Percentiles rank a stretch among this genome's conserved stretches.
Conservation (phyloP, 176 grass and related monocot genomes). For the Oryza glumipatula region DNA sequence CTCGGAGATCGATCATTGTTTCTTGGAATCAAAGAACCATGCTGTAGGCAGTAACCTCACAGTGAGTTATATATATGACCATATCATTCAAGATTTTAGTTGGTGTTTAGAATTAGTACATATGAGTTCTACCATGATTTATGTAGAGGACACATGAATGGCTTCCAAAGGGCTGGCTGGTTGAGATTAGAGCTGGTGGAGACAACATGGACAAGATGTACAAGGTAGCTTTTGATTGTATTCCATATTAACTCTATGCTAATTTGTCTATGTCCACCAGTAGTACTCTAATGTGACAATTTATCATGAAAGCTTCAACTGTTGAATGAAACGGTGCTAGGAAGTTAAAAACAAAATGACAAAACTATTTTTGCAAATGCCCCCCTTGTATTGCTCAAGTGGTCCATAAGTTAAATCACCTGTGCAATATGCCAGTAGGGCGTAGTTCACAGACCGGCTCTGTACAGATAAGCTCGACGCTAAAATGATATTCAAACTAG, state of each 20-base stretch:
- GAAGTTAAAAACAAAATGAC: no score
- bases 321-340: no score
- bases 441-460: no score
- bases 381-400: no score
- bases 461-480: no score
- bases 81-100: neutral
- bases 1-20: no score
- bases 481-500: no score
- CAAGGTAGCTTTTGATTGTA: slow-evolving; percentile 30
- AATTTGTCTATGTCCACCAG: neutral
- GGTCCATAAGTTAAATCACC: no score
- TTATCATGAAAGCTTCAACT: neutral
- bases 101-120: neutral
- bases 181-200: slow-evolving; percentile 48
- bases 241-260: neutral
- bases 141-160: slow-evolving; percentile 23
- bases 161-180: slow-evolving; percentile 53
- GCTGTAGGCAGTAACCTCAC: neutral
- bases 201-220: slow-evolving; percentile 50
- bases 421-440: no score
- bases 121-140: neutral
- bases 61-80: slow-evolving; percentile 1
- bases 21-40: no score
- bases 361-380: no score
- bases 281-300: neutral